Percentiles rank a stretch among this genome's conserved stretches.
phyloP scores from a whole-genome alignment of 2,329 filamentous ascomycete species.

The Calonectria montana region DNA sequence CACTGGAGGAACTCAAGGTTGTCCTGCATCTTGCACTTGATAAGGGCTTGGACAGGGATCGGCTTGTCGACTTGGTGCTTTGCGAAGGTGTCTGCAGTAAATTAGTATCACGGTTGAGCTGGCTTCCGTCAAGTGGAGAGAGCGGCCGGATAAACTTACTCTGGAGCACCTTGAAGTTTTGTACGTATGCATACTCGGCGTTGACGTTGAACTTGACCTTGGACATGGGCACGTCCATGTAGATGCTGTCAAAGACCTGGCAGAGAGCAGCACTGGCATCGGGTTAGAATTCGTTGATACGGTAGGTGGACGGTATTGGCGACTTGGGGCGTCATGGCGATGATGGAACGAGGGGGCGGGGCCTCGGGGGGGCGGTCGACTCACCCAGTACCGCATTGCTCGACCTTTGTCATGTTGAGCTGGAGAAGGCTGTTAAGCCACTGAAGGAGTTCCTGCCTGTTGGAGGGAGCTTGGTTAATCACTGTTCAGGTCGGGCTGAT shows the following conservation, averaged over 20 bases:
- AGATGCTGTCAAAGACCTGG: constrained; percentile 99
- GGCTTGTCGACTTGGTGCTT: constrained; percentile 91
- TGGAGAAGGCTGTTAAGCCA: constrained; percentile 99
- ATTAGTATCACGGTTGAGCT: constrained; percentile 13
- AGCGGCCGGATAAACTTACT: constrained; percentile 67
- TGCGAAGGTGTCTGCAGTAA: constrained; percentile 76
- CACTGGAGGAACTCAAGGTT: constrained; percentile 99
- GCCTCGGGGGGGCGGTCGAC: constrained; percentile 47
- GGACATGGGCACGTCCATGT: constrained; percentile 92
- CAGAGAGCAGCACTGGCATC: constrained; percentile 85
- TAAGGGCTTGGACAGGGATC: constrained; percentile 86
- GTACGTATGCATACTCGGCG: constrained; percentile 95
- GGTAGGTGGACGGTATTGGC: constrained; percentile 29
- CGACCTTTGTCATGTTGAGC: constrained; percentile 98
- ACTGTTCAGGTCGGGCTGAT: not conserved
- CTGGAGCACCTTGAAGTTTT: constrained; percentile 98
- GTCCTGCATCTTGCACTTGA: constrained; percentile 99
- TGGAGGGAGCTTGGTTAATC: constrained; percentile 20
- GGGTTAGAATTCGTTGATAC: constrained; percentile 4
- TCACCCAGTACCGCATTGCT: constrained; percentile 98
- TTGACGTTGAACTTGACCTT: constrained; percentile 99
- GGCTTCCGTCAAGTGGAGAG: not conserved
- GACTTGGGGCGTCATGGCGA: constrained; percentile 22
- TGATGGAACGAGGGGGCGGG: constrained; percentile 43
- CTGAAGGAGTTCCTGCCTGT: constrained; percentile 92